These are phyloP conservation scores for Kurtzmaniella quercitrusa DNA, from an alignment of 1,139 yeast species.

Conservation along the genomic window DNA sequence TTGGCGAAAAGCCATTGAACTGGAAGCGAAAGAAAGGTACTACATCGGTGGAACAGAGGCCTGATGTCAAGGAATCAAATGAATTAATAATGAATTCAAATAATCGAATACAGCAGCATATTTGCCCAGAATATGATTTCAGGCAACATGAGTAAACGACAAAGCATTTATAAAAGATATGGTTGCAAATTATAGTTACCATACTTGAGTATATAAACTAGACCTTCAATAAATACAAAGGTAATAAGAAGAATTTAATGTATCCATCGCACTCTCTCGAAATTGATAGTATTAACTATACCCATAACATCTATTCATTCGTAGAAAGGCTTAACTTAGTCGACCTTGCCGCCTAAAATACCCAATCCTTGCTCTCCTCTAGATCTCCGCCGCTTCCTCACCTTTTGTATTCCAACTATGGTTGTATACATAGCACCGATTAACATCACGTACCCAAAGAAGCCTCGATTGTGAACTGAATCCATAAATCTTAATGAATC, in stretches of 20 bases:
- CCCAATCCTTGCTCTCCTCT: constrained; percentile 12
- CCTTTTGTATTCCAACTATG: background rate
- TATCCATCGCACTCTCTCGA: no score
- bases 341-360: constrained; percentile 22
- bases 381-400: constrained; percentile 8
- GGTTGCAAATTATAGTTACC: no score
- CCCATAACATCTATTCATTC: background rate
- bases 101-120: no score
- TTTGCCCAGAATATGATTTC: no score
- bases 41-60: constrained; percentile 22
- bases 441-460: constrained; percentile 38
- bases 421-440: constrained; percentile 10
- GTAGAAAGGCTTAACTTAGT: constrained; percentile 8
- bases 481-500: constrained; percentile 39
- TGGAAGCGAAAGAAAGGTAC: constrained; percentile 34
- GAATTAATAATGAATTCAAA: no score
- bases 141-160: no score
- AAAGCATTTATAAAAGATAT: no score
- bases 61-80: no score
- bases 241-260: no score
- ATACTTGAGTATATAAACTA: no score
- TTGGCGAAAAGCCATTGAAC: constrained; percentile 40
- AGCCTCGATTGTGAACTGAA: constrained; percentile 39
- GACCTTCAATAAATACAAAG: no score
- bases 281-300: background rate